A percentile compares a stretch with the other conserved stretches of the same genome.
Evolutionary conservation across 352 stramenopile species (phyloP).

Genomic region (Phytophthora pluvialis): DNA sequence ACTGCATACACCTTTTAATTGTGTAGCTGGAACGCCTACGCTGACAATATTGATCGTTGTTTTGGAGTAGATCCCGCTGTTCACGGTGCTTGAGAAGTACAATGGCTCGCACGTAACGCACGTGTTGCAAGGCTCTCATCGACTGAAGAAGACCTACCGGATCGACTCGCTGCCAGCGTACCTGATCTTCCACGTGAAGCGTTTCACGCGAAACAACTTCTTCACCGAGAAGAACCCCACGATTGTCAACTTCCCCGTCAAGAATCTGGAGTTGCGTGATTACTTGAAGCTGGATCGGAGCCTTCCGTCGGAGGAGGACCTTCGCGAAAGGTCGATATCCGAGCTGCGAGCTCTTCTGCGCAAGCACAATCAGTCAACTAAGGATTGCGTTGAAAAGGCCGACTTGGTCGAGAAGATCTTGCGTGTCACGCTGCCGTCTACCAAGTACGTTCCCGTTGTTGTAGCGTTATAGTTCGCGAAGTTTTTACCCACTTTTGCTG

Average conservation of each 20-base stretch:
- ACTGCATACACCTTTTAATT: not conserved
- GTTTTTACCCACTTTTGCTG: constrained; percentile 8
- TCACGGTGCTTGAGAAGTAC: constrained; percentile 98
- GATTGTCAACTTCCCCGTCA: constrained; percentile 99
- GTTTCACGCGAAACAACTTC: constrained; percentile 98
- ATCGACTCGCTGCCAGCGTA: constrained; percentile 94
- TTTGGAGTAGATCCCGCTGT: constrained; percentile 91
- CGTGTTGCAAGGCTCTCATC: constrained; percentile 81
- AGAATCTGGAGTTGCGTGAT: constrained; percentile 97
- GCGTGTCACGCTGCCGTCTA: constrained; percentile 57
- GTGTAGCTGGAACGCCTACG: not conserved
- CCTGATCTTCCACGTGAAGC: constrained; percentile 97
- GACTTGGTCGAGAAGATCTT: constrained; percentile 80
- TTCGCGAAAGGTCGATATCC: constrained; percentile 60
- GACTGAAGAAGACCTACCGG: constrained; percentile 92
- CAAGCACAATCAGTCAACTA: constrained; percentile 56
- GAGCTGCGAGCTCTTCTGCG: constrained; percentile 67
- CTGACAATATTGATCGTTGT: not conserved
- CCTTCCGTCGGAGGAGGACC: constrained; percentile 59
- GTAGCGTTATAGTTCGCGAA: not conserved
- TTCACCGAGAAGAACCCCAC: constrained; percentile 99
- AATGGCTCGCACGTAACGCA: constrained; percentile 90
- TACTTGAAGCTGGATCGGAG: constrained; percentile 75
- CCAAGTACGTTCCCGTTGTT: constrained; percentile 49
- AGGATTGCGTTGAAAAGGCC: constrained; percentile 81